phyloP scores from a whole-genome alignment of 1,139 yeast species.

The Yamadazyma pseudoaaseri region DNA sequence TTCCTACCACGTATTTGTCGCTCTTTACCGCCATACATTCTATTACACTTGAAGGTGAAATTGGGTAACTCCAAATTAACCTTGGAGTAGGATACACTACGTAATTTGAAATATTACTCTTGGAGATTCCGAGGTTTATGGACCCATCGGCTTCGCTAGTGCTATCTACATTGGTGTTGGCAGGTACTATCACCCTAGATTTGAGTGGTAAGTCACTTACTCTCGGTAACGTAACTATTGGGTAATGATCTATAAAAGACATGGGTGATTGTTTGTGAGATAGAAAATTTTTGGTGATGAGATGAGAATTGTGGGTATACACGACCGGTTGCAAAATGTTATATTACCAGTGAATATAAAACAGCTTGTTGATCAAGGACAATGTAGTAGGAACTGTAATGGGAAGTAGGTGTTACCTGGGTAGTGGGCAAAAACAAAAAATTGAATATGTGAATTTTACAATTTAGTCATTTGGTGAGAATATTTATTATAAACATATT shows the following conservation, averaged over 20 bases:
- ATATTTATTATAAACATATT: too few relatives aligned
- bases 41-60: slow-evolving; percentile 60
- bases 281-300: slow-evolving; percentile 12
- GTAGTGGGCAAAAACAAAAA: too few relatives aligned
- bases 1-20: slow-evolving; percentile 36
- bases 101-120: slow-evolving; percentile 71
- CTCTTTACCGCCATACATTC: slow-evolving; percentile 40
- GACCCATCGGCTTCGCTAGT: slow-evolving; percentile 21
- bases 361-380: too few relatives aligned
- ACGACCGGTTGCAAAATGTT: slow-evolving; percentile 6
- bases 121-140: slow-evolving; percentile 68
- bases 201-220: slow-evolving; percentile 33
- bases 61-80: slow-evolving; percentile 68
- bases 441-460: too few relatives aligned
- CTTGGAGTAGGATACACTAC: slow-evolving; percentile 80
- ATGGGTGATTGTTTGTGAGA: slow-evolving; percentile 11
- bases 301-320: slow-evolving; percentile 7
- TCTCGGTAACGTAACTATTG: slow-evolving; percentile 41
- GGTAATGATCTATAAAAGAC: slow-evolving; percentile 36
- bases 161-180: slow-evolving; percentile 11
- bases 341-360: too few relatives aligned
- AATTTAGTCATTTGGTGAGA: too few relatives aligned
- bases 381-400: too few relatives aligned
- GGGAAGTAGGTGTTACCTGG: too few relatives aligned
- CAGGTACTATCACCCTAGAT: slow-evolving; percentile 32